Percentiles rank a stretch among this genome's conserved stretches.
phyloP scores from a whole-genome alignment of 208 protist species.

The Leptomonas pyrrhocoris region DNA sequence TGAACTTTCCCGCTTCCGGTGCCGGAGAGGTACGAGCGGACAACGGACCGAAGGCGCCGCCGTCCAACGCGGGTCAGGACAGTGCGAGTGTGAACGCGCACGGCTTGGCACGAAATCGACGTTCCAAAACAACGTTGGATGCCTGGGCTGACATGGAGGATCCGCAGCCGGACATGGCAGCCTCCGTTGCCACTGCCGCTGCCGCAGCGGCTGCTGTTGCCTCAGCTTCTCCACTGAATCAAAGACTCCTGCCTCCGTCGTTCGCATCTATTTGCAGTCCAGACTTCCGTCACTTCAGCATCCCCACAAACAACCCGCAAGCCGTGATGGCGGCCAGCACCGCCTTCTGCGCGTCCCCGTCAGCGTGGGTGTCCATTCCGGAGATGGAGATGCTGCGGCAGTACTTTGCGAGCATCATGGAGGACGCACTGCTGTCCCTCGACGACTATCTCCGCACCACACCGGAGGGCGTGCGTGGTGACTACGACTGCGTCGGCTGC shows the following conservation, averaged over 20 bases:
- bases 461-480: conserved; percentile 54
- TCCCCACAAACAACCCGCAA: not conserved
- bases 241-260: not conserved
- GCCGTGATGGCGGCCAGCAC: conserved; percentile 1
- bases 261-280: not conserved
- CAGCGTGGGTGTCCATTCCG: conserved; percentile 29
- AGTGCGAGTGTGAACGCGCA: not conserved
- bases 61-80: not conserved
- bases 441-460: conserved; percentile 57
- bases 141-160: conserved; percentile 28
- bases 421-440: conserved; percentile 71
- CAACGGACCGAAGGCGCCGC: not conserved
- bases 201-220: not conserved
- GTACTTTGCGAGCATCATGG: conserved; percentile 77
- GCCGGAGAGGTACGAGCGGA: not conserved
- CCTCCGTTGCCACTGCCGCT: not conserved
- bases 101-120: conserved; percentile 3
- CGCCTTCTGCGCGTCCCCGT: conserved; percentile 13
- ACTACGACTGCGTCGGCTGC: conserved; percentile 77
- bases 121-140: conserved; percentile 17
- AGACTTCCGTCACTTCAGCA: conserved; percentile 1
- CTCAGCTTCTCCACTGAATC: not conserved
- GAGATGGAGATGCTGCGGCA: conserved; percentile 74
- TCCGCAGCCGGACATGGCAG: conserved; percentile 4
- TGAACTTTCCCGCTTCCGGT: not conserved